These are phyloP conservation scores for Clonostachys byssicola DNA, from an alignment of 2,329 filamentous ascomycete genomes.

Conservation along the genomic window DNA sequence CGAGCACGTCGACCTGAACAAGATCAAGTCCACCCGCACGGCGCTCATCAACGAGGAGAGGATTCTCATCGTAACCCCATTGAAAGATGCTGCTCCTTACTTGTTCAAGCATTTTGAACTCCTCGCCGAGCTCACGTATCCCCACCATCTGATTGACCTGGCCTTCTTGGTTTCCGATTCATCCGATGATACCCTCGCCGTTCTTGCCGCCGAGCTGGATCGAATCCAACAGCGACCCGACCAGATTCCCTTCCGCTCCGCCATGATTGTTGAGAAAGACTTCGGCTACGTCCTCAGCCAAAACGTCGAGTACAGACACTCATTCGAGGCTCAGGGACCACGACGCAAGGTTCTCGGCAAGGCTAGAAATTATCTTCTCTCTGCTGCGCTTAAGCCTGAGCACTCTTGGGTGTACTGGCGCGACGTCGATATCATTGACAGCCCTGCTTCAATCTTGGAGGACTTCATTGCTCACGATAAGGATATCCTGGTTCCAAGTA, in stretches of 20 bases:
- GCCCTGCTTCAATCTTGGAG: slow-evolving; percentile 80
- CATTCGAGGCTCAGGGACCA: slow-evolving; percentile 82
- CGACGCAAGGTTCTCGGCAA: slow-evolving; percentile 85
- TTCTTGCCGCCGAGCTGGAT: slow-evolving; percentile 79
- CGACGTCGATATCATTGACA: slow-evolving; percentile 94
- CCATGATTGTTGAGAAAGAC: slow-evolving; percentile 84
- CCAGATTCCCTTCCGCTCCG: slow-evolving; percentile 80
- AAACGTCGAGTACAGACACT: slow-evolving; percentile 77
- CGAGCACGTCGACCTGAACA: slow-evolving; percentile 77
- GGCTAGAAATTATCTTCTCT: slow-evolving; percentile 88
- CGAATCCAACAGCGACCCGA: slow-evolving; percentile 80
- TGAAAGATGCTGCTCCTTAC: slow-evolving; percentile 82
- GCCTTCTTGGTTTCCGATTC: slow-evolving; percentile 93
- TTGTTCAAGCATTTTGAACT: slow-evolving; percentile 92
- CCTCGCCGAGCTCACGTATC: slow-evolving; percentile 83
- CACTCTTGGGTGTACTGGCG: slow-evolving; percentile 99
- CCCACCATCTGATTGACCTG: slow-evolving; percentile 91
- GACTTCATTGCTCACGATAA: slow-evolving; percentile 93
- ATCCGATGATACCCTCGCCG: slow-evolving; percentile 84
- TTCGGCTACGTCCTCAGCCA: slow-evolving; percentile 76
- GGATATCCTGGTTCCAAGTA: slow-evolving; percentile 94
- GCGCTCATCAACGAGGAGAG: slow-evolving; percentile 79
- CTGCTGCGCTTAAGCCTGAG: slow-evolving; percentile 80
- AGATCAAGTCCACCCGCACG: slow-evolving; percentile 74
- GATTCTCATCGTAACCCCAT: slow-evolving; percentile 85